A percentile compares a stretch with the other conserved stretches of the same genome.
Conservation (phyloP, 768 basidiomycete species). For the Crassisporium funariophilum region DNA sequence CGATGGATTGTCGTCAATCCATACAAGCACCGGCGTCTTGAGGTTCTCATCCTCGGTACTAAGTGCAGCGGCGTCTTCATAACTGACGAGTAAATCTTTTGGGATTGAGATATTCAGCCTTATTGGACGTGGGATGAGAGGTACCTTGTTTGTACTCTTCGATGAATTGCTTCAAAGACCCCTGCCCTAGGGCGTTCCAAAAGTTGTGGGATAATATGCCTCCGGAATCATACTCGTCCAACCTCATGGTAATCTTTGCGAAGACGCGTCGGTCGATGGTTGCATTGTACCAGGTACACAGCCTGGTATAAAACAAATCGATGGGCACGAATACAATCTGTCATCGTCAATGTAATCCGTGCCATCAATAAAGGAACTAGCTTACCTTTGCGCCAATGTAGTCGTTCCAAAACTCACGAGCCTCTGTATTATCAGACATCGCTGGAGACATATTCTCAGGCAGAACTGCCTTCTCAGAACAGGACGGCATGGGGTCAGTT, state of each 20-base stretch:
- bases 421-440: conserved; percentile 13
- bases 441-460: background rate
- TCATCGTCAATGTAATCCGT: background rate
- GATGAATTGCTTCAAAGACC: conserved; percentile 13
- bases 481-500: no score
- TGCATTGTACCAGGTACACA: conserved; percentile 6
- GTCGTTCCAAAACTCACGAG: conserved; percentile 24
- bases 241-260: conserved; percentile 7
- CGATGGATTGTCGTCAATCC: conserved; percentile 29
- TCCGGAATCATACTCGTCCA: conserved; percentile 19
- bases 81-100: background rate
- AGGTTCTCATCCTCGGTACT: background rate
- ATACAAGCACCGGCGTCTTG: conserved; percentile 25
- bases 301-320: background rate
- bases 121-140: background rate
- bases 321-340: conserved; percentile 3
- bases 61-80: background rate
- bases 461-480: no score
- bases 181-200: conserved; percentile 14
- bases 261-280: background rate
- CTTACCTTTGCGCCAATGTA: conserved; percentile 26
- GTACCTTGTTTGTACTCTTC: conserved; percentile 3
- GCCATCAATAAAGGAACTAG: background rate
- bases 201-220: conserved; percentile 23
- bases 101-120: background rate